Base-by-base conservation (phyloP, 441 rosid genomes). In the Gossypium aridum region DNA sequence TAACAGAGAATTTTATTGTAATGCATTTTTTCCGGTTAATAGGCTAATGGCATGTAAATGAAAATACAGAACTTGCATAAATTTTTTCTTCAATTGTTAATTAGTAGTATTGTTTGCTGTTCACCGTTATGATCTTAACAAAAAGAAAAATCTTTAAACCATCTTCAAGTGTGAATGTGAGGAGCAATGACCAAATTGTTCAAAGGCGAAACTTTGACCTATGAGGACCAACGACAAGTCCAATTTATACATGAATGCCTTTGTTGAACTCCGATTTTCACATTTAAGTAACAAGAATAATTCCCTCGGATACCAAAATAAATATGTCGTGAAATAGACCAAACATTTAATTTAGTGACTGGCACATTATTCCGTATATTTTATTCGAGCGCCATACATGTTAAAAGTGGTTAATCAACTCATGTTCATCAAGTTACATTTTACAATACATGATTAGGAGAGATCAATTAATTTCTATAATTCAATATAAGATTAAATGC, bases 391-490 rank as follows among this genome's bases (percentile, higher is more conserved):
- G 43, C 17, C 26, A 57, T 57, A 22, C n/a, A 57, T 8, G 62
- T 51, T n/a, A 49, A 60, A 69, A 53, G 14, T 2, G 74, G 57
- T 37, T 74, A 63, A 75, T 39, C 71, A 69, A 19, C 54, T 64
- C 54, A 54, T 45, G 61, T 80, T 69, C 70, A 43, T 62, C 62
- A 51, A 73, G 39, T 26, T 79, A 79, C 78, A 72, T 61, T 70
- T 70, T 65, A 66, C 70, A 76, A 65, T 55, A 62, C 74, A 70
- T 64, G 78, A 76, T 70, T 61, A 69, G 67, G 53, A 73, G 6
- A 37, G 31, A 63, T 45, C 63, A 70, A 54, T 8, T 12, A 54
- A 43, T 17, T 55, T 19, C 19, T 12, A 31, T 70, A 31, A 9
- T 54, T 28, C 9, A 17, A 39, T 39, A 39, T 17, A 28, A 53